Evolutionary conservation across 75 land plant genomes (phyloP).

Genomic region (Cupressus sempervirens): DNA sequence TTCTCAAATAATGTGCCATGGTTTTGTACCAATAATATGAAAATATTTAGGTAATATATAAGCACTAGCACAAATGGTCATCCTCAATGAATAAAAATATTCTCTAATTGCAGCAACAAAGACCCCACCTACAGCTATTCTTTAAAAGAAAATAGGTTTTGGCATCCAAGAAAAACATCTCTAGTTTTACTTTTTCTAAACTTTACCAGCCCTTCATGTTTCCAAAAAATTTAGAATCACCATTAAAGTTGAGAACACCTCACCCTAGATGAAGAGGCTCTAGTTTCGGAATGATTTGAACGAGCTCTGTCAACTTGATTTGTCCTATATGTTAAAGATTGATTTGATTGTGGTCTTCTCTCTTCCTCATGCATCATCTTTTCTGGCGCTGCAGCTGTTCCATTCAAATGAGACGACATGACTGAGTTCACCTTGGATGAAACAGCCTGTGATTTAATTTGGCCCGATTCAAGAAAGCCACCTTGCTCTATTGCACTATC

Average conservation of each 20-base stretch:
- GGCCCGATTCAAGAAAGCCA: not conserved
- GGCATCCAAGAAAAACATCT: not conserved
- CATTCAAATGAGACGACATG: not conserved
- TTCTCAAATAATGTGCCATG: not conserved
- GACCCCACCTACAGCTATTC: not conserved
- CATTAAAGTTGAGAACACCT: not conserved
- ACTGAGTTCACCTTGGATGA: not conserved
- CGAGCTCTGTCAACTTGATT: not conserved
- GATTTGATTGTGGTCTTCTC: not conserved
- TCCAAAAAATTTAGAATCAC: not conserved
- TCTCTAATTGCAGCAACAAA: slow-evolving; percentile 2
- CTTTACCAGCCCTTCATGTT: not conserved
- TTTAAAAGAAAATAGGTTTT: not conserved
- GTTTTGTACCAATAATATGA: not conserved
- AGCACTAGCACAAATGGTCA: not conserved
- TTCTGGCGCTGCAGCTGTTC: not conserved
- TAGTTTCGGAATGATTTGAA: not conserved
- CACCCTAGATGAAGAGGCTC: slow-evolving; percentile 14
- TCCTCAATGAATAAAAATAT: not conserved
- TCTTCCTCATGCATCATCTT: not conserved
- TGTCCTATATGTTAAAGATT: not conserved
- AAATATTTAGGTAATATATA: not conserved
- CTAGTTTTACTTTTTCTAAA: not conserved
- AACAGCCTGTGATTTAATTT: not conserved
- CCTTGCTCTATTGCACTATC: not conserved